Evolutionary conservation across 1,139 yeast species (phyloP), one percentile per base, ranked within the genome.

Genomic region (Yamadazyma epiphylla): DNA sequence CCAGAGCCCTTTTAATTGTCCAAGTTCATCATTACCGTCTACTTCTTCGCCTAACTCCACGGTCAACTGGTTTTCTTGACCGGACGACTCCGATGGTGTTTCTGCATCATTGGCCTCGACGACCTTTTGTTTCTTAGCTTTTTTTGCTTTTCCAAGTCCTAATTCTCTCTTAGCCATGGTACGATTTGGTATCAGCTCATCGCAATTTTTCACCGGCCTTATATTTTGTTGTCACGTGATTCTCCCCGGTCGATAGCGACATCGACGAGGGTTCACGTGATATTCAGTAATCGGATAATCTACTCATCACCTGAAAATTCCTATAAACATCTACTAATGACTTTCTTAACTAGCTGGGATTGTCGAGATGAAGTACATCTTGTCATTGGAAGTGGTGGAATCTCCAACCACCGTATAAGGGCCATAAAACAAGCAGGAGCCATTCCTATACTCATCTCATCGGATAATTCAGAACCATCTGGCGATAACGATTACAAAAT

Each of bases 11-110:
- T 59, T 60, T 33, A 88, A 57, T 53, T 88, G 95, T 2, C 77
- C 78, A 11, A 86, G 48, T 43, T 85, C 94, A 51, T 88, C 91
- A 41, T 83, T 80, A 4, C 84, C 80, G 48, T 82, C 86, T 6
- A 73, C 81, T 29, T 73, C 82, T 26, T 77, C 84, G 12, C 73
- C 78, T 25, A 88, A 57, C 48, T 83, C 91, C 24, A 88, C 80
- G 1, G 86, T 77, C 31, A 80, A 58, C 44, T 77, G n/a, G 39
- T 20, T 9, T 27, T 26, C 4, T 12, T 13, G 9, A 5, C 10
- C 9, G 10, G 20, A 10, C 10, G 10, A 7, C 10, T 17, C 20
- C 9, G 20, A 17, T 7, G 9, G 7, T 17, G 7, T 10, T 7
- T 7, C 10, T 7, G 45, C 36, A 34, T 40, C 33, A 12, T 25